A percentile compares a stretch with the other conserved stretches of the same genome.
Conservation (phyloP, 2,329 filamentous ascomycete genomes). For the Thielaviopsis musarum region DNA sequence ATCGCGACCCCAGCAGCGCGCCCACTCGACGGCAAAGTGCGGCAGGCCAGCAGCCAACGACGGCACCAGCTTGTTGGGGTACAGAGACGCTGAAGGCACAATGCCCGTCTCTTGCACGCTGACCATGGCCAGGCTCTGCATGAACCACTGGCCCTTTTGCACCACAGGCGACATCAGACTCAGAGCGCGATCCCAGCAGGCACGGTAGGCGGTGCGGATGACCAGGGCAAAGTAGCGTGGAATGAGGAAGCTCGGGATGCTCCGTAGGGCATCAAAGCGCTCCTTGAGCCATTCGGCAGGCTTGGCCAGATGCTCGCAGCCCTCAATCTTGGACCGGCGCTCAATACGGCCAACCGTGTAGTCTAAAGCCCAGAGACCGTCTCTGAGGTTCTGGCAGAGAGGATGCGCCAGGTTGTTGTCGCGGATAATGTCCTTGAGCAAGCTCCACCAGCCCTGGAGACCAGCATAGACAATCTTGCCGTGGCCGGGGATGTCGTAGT, state of each 20-base stretch:
- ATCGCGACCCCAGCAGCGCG: constrained; percentile 91
- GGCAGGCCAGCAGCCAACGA: constrained; percentile 83
- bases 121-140: constrained; percentile 78
- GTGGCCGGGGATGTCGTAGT: constrained; percentile 66
- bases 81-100: constrained; percentile 79
- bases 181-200: constrained; percentile 62
- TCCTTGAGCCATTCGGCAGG: constrained; percentile 66
- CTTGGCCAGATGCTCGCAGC: constrained; percentile 44
- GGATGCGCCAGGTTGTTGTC: constrained; percentile 89
- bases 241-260: constrained; percentile 72
- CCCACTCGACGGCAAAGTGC: constrained; percentile 88
- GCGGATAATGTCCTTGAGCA: constrained; percentile 66
- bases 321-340: constrained; percentile 45
- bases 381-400: constrained; percentile 78
- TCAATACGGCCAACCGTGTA: constrained; percentile 70
- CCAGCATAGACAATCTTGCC: constrained; percentile 85
- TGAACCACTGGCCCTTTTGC: constrained; percentile 67
- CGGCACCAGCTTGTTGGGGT: constrained; percentile 68
- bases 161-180: constrained; percentile 66
- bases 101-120: constrained; percentile 81
- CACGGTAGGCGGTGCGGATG: constrained; percentile 72
- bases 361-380: constrained; percentile 84
- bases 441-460: constrained; percentile 96
- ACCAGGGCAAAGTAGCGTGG: constrained; percentile 88
- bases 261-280: constrained; percentile 71